phyloP scores from a whole-genome alignment of 768 basidiomycete genomes.

The Myochromella boudieri region DNA sequence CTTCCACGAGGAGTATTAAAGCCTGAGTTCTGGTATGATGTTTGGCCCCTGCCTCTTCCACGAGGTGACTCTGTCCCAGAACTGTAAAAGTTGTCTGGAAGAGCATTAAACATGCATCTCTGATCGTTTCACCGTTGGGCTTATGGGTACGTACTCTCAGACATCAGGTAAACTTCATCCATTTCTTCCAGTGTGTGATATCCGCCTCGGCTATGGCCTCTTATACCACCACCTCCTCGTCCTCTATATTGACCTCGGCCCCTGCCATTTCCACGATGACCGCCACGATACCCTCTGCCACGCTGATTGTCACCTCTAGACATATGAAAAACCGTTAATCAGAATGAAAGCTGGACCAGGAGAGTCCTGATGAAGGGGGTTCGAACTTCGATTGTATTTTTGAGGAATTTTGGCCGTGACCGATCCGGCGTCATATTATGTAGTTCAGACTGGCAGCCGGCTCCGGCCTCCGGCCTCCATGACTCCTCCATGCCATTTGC shows the following conservation, averaged over 20 bases:
- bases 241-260: constrained; percentile 12
- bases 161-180: constrained; percentile 15
- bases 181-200: constrained; percentile 24
- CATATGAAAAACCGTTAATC: too few species aligned
- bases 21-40: constrained; percentile 4
- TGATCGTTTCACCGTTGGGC: constrained; percentile 2
- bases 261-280: constrained; percentile 11
- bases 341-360: too few species aligned
- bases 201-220: constrained; percentile 18
- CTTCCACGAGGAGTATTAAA: constrained; percentile 20
- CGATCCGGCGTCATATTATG: too few species aligned
- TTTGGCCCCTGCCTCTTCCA: constrained; percentile 20
- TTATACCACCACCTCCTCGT: constrained; percentile 20
- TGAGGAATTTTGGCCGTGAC: too few species aligned
- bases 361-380: too few species aligned
- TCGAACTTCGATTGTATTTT: too few species aligned
- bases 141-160: constrained; percentile 25
- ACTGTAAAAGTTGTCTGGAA: constrained; percentile 12
- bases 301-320: constrained; percentile 10
- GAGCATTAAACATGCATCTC: constrained; percentile 11
- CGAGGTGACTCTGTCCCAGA: constrained; percentile 20
- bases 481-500: too few species aligned
- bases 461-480: too few species aligned
- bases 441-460: too few species aligned
- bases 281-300: constrained; percentile 17